Evolutionary conservation across 495 filamentous ascomycete genomes (phyloP).

Genomic region (Penicillium soppii): DNA sequence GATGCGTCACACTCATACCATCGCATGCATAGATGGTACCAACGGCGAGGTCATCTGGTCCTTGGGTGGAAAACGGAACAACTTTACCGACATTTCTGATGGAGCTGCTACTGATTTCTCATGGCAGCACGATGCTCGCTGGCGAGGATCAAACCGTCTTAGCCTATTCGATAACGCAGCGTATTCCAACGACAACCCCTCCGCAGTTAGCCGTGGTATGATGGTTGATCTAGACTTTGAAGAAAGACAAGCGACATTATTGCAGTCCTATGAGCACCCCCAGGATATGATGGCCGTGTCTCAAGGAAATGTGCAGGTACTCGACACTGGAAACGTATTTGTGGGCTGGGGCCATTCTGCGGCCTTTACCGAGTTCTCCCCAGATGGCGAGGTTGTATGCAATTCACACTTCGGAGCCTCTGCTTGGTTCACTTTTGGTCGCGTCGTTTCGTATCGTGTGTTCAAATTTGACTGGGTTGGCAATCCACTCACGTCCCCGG

Average conservation of each 20-base stretch:
- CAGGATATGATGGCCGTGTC: conserved; percentile 44
- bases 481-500: conserved; percentile 26
- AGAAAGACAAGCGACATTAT: conserved; percentile 18
- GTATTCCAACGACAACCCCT: conserved; percentile 25
- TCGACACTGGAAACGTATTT: conserved; percentile 52
- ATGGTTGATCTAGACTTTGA: conserved; percentile 30
- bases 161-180: conserved; percentile 52
- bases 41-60: conserved; percentile 56
- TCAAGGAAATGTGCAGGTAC: conserved; percentile 58
- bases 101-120: conserved; percentile 44
- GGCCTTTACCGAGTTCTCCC: conserved; percentile 54
- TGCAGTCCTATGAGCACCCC: conserved; percentile 28
- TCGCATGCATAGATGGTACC: conserved; percentile 45
- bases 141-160: conserved; percentile 36
- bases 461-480: conserved; percentile 40
- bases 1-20: conserved; percentile 48
- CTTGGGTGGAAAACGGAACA: conserved; percentile 48
- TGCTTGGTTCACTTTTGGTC: conserved; percentile 37
- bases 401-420: conserved; percentile 39
- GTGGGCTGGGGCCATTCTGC: conserved; percentile 60
- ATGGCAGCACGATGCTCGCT: conserved; percentile 56
- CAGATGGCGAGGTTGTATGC: conserved; percentile 50
- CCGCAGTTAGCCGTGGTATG: conserved; percentile 27
- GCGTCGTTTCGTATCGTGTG: conserved; percentile 37
- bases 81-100: conserved; percentile 43